Base-by-base conservation (phyloP, 2,329 filamentous ascomycete species). In the Colletotrichum musae region DNA sequence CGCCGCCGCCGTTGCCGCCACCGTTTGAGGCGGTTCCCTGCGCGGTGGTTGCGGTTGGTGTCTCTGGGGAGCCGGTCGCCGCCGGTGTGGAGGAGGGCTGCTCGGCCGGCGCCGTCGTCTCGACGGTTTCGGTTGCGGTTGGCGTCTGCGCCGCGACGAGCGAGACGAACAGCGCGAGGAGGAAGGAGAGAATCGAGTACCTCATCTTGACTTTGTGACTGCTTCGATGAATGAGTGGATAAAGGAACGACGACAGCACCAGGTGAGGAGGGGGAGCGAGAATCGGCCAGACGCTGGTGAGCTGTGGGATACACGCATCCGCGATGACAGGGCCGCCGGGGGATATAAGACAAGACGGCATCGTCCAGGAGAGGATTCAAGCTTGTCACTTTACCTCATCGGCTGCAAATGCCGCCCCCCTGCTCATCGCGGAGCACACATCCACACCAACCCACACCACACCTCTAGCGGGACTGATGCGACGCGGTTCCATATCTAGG, bases 141-240 rank as follows among this genome's bases (percentile, higher is more conserved):
- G 75, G 73, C 5, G 76, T 76, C 72, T 82, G 80, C 32, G 80
- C 78, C 9, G 70, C 70, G 10, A 73, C 75, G 2, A 79, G 69
- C 52, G 73, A 71, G 36, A 78, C 61, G 50, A 81, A 74, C 26
- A 75, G 73, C 72, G 76, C 73, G 64, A 78, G 73, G 10, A 80
- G 72, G 64, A 79, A 72, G 43, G 75, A 75, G 41, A 76, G 26
- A 43, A 73, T 70, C 24, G 45, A 54, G 45, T 51, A 48, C 59
- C 69, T 58, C 69, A 71, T 71, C 47, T 45, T 64, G 48, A 15
- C 7, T 69, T 57, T 53, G 59, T 52, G 61, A 60, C 58, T 50
- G 56, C 72, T 61, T 68, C 72, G 73, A 57, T 67, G 66, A 62
- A 71, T 59, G 72, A 64, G 41, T 39, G 51, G 21, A 62, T 41